Evolutionary conservation across 306 rosid genomes (phyloP), one percentile per base, ranked within the genome.

Genomic region (Corylus avellana): DNA sequence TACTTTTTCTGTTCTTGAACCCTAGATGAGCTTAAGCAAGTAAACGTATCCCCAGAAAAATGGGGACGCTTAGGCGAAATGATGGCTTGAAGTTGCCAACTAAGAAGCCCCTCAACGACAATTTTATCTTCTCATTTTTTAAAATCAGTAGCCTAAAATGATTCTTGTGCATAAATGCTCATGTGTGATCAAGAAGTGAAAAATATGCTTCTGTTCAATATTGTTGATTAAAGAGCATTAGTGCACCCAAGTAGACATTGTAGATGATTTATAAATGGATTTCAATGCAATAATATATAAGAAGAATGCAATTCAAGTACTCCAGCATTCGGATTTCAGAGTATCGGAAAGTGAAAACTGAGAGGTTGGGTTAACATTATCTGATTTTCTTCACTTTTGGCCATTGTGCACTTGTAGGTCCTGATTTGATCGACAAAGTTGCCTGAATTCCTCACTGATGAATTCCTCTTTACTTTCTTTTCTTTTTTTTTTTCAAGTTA

Each of bases 191-290:
- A 64, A 64, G 5, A 64, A 42, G n/a, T 7, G 42, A 32, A 74
- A 82, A 42, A 29, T 75, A 25, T 47, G 44, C 78, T 70, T 71
- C 56, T 3, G 75, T 64, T 44, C 25, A 46, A 66, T 18, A 59
- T 20, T 42, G 42, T 84, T 20, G 76, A 64, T 61, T 42, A 72
- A 59, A 67, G 42, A 39, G 75, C 42, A 25, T 35, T 59, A 70
- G 32, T 67, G 20, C 51, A n/a, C 20, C 8, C 73, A 48, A 27
- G 27, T 14, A 54, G 64, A 75, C 29, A 35, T 48, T 69, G 37
- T 67, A 29, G 47, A 79, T 63, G 42, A 61, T 64, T 54, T 57
- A 13, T 22, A 20, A 20, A 49, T 50, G 66, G 51, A 72, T 63
- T 35, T 37, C 66, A 27, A 39, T 63, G 78, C 10, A 68, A 47